Percentiles rank a stretch among this genome's conserved stretches.
phyloP scores from a whole-genome alignment of 768 basidiomycete genomes.

The Mycena amicta region DNA sequence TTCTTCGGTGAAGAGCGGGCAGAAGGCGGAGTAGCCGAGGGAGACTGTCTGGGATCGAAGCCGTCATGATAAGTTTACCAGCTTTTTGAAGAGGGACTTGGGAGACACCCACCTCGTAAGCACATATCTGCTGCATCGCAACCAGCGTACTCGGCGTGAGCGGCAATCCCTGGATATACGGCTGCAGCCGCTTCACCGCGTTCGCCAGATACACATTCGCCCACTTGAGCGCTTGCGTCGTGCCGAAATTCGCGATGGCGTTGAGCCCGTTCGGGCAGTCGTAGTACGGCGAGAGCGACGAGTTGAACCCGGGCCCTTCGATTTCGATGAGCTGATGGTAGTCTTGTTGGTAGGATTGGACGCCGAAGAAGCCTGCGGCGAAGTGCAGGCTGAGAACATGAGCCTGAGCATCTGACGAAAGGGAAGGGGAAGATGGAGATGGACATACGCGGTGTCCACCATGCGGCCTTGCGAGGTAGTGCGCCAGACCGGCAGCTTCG shows the following conservation, averaged over 20 bases:
- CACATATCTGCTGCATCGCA: conserved; percentile 68
- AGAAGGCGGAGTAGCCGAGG: conserved; percentile 77
- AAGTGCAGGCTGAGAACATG: conserved; percentile 40
- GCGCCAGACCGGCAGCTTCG: conserved; percentile 59
- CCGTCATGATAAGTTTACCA: too few relatives aligned
- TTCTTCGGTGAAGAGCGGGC: conserved; percentile 75
- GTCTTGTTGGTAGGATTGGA: conserved; percentile 48
- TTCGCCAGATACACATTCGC: conserved; percentile 57
- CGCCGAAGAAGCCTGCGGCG: conserved; percentile 61
- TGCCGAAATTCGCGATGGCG: conserved; percentile 45
- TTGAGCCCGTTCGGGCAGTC: conserved; percentile 61
- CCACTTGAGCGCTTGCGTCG: conserved; percentile 56
- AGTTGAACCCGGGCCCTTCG: conserved; percentile 60
- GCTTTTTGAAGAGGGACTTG: too few relatives aligned
- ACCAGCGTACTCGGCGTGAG: conserved; percentile 56
- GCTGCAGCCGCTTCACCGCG: conserved; percentile 54
- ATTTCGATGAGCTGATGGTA: conserved; percentile 66
- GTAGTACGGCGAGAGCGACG: conserved; percentile 65
- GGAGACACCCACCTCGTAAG: conserved; percentile 60
- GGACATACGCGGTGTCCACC: conserved; percentile 48
- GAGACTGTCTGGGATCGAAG: conserved; percentile 76
- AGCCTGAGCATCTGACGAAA: not conserved
- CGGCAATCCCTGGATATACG: conserved; percentile 51
- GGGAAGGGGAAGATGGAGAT: not conserved
- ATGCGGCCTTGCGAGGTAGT: conserved; percentile 64